These are phyloP conservation scores for Panellus pusillus DNA, from an alignment of 768 basidiomycete genomes.

Conservation along the genomic window DNA sequence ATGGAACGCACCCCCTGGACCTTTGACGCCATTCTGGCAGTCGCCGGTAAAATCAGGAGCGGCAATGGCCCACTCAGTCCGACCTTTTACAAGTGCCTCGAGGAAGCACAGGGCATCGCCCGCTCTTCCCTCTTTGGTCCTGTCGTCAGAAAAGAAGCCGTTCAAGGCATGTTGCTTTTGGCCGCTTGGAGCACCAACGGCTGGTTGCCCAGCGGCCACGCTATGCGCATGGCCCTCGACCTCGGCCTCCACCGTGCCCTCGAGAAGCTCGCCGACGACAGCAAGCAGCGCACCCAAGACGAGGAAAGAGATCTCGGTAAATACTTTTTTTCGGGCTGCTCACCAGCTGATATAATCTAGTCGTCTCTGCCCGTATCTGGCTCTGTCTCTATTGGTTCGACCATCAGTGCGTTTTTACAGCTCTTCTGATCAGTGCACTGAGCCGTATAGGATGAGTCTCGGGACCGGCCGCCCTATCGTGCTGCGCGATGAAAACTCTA, in stretches of 20 bases:
- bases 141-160: conserved; percentile 91
- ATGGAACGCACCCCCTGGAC: conserved; percentile 95
- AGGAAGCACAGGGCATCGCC: conserved; percentile 95
- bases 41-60: conserved; percentile 89
- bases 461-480: conserved; percentile 91
- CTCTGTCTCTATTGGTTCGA: conserved; percentile 95
- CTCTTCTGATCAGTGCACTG: conserved; percentile 3
- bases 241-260: conserved; percentile 90
- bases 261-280: conserved; percentile 83
- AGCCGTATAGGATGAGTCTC: conserved; percentile 70
- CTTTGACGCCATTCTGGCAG: conserved; percentile 89
- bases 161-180: conserved; percentile 90
- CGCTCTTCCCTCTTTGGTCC: conserved; percentile 92
- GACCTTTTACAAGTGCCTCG: conserved; percentile 88
- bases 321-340: conserved; percentile 8
- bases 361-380: conserved; percentile 93
- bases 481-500: conserved; percentile 84
- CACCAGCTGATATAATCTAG: conserved; percentile 36
- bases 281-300: conserved; percentile 68
- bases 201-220: conserved; percentile 94
- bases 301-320: conserved; percentile 85
- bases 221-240: conserved; percentile 94
- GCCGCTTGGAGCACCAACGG: conserved; percentile 95
- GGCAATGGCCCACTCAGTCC: conserved; percentile 83
- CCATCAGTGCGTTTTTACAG: conserved; percentile 69